Conservation (phyloP, 495 filamentous ascomycete genomes). For the Neurospora sublineolata region DNA sequence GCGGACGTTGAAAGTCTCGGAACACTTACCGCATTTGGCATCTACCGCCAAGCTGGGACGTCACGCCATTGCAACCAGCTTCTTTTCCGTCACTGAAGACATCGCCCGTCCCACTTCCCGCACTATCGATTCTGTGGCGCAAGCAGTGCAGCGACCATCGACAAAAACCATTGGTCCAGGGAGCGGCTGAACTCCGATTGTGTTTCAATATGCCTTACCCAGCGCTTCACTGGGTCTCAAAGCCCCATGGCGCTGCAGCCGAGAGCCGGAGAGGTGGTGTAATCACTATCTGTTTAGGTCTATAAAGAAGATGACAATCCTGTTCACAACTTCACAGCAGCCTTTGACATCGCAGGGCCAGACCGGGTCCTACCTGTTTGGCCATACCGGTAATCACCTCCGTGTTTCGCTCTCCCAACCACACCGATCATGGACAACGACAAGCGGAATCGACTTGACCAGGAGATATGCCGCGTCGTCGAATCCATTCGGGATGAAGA, state of each 20-base stretch:
- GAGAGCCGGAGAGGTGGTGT: not conserved
- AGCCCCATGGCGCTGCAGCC: not conserved
- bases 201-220: not conserved
- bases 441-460: not conserved
- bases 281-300: not conserved
- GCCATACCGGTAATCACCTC: not conserved
- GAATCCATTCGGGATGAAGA: not conserved
- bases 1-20: not conserved
- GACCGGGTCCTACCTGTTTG: not conserved
- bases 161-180: not conserved
- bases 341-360: not conserved
- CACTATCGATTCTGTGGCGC: not conserved
- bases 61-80: not conserved
- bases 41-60: not conserved
- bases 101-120: not conserved
- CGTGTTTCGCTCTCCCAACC: not conserved
- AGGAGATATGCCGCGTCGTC: not conserved
- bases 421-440: conserved; percentile 1
- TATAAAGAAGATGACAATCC: not conserved
- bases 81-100: not conserved
- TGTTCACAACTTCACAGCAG: not conserved
- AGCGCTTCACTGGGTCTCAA: not conserved
- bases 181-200: not conserved
- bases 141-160: not conserved
- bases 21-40: not conserved